These are phyloP conservation scores for Penicilliopsis zonata DNA, from an alignment of 495 filamentous ascomycete species.

Conservation along the genomic window DNA sequence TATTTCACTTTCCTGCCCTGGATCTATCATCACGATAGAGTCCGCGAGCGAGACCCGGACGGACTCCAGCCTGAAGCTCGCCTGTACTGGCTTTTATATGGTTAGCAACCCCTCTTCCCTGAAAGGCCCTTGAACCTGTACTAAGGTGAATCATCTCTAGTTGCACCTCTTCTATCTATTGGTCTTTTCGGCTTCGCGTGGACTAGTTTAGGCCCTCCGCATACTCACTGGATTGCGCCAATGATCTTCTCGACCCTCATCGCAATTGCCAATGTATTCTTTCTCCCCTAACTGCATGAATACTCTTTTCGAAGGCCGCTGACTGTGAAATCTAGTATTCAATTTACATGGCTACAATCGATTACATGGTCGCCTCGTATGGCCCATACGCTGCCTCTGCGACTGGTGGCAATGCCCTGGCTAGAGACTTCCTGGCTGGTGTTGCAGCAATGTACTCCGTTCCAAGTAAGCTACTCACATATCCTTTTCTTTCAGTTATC, in stretches of 20 bases:
- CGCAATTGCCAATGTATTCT: conserved; percentile 39
- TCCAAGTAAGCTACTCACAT: conserved; percentile 7
- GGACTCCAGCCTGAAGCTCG: conserved; percentile 18
- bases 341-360: conserved; percentile 5
- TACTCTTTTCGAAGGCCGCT: too few relatives aligned
- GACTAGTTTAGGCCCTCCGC: conserved; percentile 41
- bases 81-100: conserved; percentile 30
- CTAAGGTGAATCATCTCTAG: background rate
- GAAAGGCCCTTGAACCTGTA: background rate
- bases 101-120: conserved; percentile 15
- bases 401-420: conserved; percentile 49
- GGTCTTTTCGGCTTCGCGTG: conserved; percentile 53
- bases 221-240: conserved; percentile 42
- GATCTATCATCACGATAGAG: conserved; percentile 33
- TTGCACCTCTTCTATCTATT: conserved; percentile 41
- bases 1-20: conserved; percentile 48
- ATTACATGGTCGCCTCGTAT: conserved; percentile 42
- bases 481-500: background rate
- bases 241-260: conserved; percentile 43
- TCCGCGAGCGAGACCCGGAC: conserved; percentile 19
- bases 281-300: background rate
- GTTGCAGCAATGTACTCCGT: conserved; percentile 23
- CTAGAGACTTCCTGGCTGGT: conserved; percentile 25
- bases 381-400: conserved; percentile 62
- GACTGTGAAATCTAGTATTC: conserved; percentile 4